phyloP scores from a whole-genome alignment of 345 rosid species.

The Sonneratia caseolaris region DNA sequence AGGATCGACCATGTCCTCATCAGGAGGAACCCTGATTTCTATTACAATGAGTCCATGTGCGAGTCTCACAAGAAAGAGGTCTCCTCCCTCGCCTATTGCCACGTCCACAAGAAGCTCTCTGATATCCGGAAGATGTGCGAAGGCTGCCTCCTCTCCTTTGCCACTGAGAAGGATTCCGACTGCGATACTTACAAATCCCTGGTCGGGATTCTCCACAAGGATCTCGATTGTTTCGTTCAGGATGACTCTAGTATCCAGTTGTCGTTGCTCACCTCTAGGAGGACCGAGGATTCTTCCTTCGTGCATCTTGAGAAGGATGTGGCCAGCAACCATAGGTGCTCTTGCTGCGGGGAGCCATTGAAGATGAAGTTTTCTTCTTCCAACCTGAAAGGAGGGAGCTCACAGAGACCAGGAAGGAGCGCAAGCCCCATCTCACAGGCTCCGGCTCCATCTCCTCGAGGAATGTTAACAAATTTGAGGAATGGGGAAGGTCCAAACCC shows the following conservation, averaged over 20 bases:
- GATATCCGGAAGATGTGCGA: constrained; percentile 79
- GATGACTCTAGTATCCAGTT: constrained; percentile 45
- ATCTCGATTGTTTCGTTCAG: constrained; percentile 58
- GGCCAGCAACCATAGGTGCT: constrained; percentile 28
- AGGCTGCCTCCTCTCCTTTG: constrained; percentile 86
- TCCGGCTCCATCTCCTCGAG: constrained; percentile 71
- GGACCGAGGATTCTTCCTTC: constrained; percentile 21
- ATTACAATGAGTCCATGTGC: constrained; percentile 77
- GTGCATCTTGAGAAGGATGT: constrained; percentile 11
- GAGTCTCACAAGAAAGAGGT: constrained; percentile 68
- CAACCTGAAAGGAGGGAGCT: constrained; percentile 1
- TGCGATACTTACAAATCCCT: constrained; percentile 72
- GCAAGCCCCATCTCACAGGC: constrained; percentile 26
- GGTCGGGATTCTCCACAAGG: constrained; percentile 65
- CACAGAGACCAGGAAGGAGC: constrained; percentile 12
- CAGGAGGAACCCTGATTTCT: constrained; percentile 35
- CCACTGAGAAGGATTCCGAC: constrained; percentile 65
- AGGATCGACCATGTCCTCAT: constrained; percentile 62
- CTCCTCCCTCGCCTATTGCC: constrained; percentile 75
- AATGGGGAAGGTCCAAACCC: constrained; percentile 18
- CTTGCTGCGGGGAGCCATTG: constrained; percentile 67
- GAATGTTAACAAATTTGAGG: constrained; percentile 18
- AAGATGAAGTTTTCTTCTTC: constrained; percentile 24
- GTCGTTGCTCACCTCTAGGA: constrained; percentile 24
- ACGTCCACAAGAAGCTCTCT: constrained; percentile 71